Evolutionary conservation across 2,329 filamentous ascomycete genomes (phyloP).

Genomic region (Lasiodiplodia hormozganensis): DNA sequence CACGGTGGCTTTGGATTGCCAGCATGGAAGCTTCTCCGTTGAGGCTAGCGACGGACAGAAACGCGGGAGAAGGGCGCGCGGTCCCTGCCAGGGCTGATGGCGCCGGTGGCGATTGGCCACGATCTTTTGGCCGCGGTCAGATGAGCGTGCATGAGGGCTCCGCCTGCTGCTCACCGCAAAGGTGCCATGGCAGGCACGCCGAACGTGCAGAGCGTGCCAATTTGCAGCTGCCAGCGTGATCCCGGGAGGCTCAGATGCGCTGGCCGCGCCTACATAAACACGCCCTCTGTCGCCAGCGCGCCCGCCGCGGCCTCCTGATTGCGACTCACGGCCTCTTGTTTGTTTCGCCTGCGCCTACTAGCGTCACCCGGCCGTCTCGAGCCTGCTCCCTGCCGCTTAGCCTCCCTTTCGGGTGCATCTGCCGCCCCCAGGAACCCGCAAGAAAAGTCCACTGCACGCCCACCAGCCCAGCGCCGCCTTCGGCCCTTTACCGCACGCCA

Average conservation of each 20-base stretch:
- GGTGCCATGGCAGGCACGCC: conserved; percentile 18
- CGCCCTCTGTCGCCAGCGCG: conserved; percentile 18
- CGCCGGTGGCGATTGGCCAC: conserved; percentile 19
- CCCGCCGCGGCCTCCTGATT: conserved; percentile 17
- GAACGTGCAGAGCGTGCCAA: conserved; percentile 26
- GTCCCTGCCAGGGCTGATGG: conserved; percentile 22
- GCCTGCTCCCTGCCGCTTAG: conserved; percentile 21
- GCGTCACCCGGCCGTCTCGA: background rate
- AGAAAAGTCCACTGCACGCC: conserved; percentile 6
- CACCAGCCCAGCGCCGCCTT: conserved; percentile 2
- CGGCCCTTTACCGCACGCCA: conserved; percentile 22
- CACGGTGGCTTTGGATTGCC: conserved; percentile 6
- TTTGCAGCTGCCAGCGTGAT: conserved; percentile 27
- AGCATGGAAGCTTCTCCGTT: conserved; percentile 25
- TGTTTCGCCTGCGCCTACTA: conserved; percentile 27
- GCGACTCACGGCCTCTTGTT: background rate
- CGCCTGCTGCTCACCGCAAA: conserved; percentile 26
- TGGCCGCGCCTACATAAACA: conserved; percentile 27
- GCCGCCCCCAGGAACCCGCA: conserved; percentile 24
- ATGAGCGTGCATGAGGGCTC: conserved; percentile 27
- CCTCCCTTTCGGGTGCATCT: conserved; percentile 23
- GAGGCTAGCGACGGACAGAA: conserved; percentile 23
- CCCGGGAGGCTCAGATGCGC: conserved; percentile 26
- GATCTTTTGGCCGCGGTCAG: conserved; percentile 21
- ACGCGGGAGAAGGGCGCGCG: conserved; percentile 23